A percentile compares a stretch with the other conserved stretches of the same genome.
phyloP scores from a whole-genome alignment of 2,329 filamentous ascomycete species.

The Arthrocladium fulminans region DNA sequence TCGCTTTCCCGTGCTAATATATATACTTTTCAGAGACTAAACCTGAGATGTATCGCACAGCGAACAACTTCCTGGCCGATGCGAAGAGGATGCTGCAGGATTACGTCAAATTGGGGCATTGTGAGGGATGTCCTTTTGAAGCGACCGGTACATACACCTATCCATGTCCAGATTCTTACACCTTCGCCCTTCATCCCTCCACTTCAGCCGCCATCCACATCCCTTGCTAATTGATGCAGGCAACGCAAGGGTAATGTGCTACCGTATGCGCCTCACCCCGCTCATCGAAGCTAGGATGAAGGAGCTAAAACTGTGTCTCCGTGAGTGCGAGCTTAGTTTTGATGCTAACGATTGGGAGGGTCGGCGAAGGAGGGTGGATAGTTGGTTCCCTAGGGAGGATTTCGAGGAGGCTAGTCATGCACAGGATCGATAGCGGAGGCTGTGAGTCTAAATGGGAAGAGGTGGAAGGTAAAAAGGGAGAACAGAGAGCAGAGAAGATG shows the following conservation, averaged over 20 bases:
- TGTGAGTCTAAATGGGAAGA: no score
- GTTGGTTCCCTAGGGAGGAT: background rate
- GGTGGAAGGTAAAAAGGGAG: no score
- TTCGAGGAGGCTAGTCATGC: background rate
- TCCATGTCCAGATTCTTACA: no score
- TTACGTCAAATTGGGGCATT: conserved; percentile 4
- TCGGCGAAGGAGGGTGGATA: background rate
- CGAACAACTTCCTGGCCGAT: conserved; percentile 1
- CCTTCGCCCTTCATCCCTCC: background rate
- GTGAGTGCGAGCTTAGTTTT: background rate
- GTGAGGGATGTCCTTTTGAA: conserved; percentile 1
- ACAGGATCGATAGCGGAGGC: no score
- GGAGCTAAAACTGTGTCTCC: background rate
- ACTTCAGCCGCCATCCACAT: background rate
- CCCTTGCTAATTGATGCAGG: background rate
- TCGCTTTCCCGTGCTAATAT: no score
- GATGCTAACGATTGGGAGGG: background rate
- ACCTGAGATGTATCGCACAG: background rate
- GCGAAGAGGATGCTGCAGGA: conserved; percentile 3
- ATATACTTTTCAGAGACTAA: background rate
- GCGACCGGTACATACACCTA: background rate
- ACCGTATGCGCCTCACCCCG: conserved; percentile 3
- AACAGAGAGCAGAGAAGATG: no score
- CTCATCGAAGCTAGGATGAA: conserved; percentile 1
- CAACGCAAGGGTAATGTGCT: conserved; percentile 5